These are phyloP conservation scores for Penicillium italicum DNA, from an alignment of 2,329 filamentous ascomycete species.

Conservation along the genomic window DNA sequence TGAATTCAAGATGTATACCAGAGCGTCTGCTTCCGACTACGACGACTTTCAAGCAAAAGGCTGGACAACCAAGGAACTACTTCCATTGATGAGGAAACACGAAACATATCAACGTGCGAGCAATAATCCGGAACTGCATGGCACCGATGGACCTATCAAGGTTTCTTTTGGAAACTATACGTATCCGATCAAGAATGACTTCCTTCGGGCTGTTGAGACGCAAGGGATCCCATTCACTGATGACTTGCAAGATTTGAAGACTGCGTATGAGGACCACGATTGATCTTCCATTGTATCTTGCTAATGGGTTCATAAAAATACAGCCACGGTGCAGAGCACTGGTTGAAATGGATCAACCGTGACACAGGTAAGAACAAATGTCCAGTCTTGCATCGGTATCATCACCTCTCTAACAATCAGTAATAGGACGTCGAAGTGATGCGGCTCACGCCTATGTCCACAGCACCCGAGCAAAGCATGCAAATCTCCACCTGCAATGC, in stretches of 20 bases:
- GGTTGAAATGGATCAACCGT: conserved; percentile 81
- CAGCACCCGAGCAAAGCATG: conserved; percentile 65
- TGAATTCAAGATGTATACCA: conserved; percentile 62
- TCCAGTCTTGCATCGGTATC: no score
- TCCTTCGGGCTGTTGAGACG: conserved; percentile 67
- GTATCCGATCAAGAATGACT: conserved; percentile 79
- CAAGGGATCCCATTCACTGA: conserved; percentile 73
- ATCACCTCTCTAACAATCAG: conserved; percentile 16
- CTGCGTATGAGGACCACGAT: conserved; percentile 27
- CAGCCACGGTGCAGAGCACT: conserved; percentile 69
- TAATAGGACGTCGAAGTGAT: conserved; percentile 69
- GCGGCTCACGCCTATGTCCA: conserved; percentile 76
- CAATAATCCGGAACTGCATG: conserved; percentile 63
- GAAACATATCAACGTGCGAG: conserved; percentile 70
- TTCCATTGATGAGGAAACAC: conserved; percentile 75
- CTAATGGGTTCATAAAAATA: not conserved
- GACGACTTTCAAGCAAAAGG: conserved; percentile 76
- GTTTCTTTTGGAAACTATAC: conserved; percentile 78
- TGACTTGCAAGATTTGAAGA: conserved; percentile 66
- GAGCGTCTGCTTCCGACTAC: conserved; percentile 68
- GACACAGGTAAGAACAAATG: conserved; percentile 43
- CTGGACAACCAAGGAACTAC: conserved; percentile 71
- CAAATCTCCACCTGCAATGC: conserved; percentile 67
- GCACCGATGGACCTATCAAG: conserved; percentile 76
- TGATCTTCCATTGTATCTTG: not conserved